phyloP scores from a whole-genome alignment of 768 basidiomycete species.

The Collybia mongolica region DNA sequence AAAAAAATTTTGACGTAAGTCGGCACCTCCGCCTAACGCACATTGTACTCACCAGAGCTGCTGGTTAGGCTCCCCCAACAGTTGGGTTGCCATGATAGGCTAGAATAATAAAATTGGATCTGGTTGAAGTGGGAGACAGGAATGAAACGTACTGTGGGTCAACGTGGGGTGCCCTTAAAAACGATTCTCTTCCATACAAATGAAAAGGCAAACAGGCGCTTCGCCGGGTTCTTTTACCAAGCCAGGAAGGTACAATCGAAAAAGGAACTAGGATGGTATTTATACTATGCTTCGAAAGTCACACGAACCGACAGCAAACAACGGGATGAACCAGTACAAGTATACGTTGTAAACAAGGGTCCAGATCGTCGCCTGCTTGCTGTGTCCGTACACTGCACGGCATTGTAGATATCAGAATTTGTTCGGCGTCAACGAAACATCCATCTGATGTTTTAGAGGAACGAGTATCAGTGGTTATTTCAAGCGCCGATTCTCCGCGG shows the following conservation, averaged over 20 bases:
- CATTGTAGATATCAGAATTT: slow-evolving; percentile 11
- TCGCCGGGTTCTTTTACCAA: slow-evolving; percentile 56
- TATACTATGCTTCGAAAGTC: slow-evolving; percentile 39
- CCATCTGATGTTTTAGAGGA: slow-evolving; percentile 8
- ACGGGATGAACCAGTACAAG: slow-evolving; percentile 5
- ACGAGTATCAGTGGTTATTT: background rate
- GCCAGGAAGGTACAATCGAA: slow-evolving; percentile 45
- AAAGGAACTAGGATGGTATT: slow-evolving; percentile 42
- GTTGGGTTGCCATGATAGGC: slow-evolving; percentile 54
- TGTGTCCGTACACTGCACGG: slow-evolving; percentile 9
- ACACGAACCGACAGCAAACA: slow-evolving; percentile 32
- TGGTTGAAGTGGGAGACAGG: slow-evolving; percentile 33
- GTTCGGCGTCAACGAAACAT: slow-evolving; percentile 10
- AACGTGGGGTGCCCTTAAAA: slow-evolving; percentile 44
- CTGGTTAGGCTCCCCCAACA: slow-evolving; percentile 57
- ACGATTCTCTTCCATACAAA: slow-evolving; percentile 42
- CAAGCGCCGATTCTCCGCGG: slow-evolving; percentile 26
- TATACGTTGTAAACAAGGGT: slow-evolving; percentile 4
- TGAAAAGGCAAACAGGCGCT: slow-evolving; percentile 50
- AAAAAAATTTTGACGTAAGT: slow-evolving; percentile 18
- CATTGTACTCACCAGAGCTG: slow-evolving; percentile 57
- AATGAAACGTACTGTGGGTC: slow-evolving; percentile 38
- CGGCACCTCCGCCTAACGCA: slow-evolving; percentile 5
- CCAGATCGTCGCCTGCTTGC: slow-evolving; percentile 5
- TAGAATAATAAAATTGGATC: slow-evolving; percentile 29